Evolutionary conservation across 129 eudicot genomes (phyloP).

Genomic region (Lactuca sativa): DNA sequence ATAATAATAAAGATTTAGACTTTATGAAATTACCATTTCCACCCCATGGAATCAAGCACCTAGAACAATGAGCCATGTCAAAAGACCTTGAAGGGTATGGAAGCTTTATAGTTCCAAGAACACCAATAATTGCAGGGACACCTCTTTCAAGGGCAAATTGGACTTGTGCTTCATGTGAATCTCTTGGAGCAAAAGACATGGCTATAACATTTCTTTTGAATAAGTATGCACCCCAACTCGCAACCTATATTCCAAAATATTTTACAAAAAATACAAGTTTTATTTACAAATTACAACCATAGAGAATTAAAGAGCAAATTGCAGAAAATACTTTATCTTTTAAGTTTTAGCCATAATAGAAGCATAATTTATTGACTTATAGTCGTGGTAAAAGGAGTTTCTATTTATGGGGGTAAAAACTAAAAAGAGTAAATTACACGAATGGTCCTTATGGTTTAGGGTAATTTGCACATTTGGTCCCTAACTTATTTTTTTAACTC

Average conservation of each 20-base stretch:
- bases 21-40: slow-evolving; percentile 43
- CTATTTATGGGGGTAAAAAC: no score
- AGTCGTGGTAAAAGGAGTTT: no score
- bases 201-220: slow-evolving; percentile 51
- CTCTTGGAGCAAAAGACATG: slow-evolving; percentile 66
- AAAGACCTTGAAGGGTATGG: slow-evolving; percentile 61
- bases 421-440: no score
- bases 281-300: not conserved
- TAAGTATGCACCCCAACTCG: slow-evolving; percentile 58
- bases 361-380: no score
- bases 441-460: no score
- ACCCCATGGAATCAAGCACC: slow-evolving; percentile 64
- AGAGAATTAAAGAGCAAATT: not conserved
- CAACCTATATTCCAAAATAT: slow-evolving; percentile 32
- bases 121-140: slow-evolving; percentile 63
- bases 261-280: no score
- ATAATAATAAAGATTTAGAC: slow-evolving; percentile 1
- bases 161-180: slow-evolving; percentile 58
- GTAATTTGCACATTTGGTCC: no score
- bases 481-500: no score
- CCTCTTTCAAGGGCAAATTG: slow-evolving; percentile 60
- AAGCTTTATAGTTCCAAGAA: slow-evolving; percentile 61
- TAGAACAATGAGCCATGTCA: slow-evolving; percentile 66
- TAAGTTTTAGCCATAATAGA: no score
- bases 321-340: no score